Evolutionary conservation across 2,329 filamentous ascomycete genomes (phyloP).

Genomic region (Aspergillus sp.): DNA sequence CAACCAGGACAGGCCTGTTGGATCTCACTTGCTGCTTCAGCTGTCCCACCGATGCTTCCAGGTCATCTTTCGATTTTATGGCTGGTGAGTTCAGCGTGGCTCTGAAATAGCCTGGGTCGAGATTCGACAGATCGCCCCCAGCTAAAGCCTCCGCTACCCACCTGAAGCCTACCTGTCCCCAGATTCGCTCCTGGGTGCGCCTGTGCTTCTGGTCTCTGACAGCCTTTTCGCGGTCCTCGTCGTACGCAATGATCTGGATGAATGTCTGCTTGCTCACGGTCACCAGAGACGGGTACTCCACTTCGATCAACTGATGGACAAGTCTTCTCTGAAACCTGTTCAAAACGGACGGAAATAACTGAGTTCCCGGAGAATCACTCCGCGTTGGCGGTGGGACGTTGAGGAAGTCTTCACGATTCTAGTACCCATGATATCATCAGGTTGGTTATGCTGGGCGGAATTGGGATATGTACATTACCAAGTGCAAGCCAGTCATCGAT

Average conservation of each 20-base stretch:
- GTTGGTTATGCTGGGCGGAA: constrained; percentile 3
- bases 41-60: constrained; percentile 19
- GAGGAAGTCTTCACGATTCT: constrained; percentile 29
- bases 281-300: constrained; percentile 43
- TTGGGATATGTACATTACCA: constrained; percentile 12
- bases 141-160: constrained; percentile 40
- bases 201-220: constrained; percentile 20
- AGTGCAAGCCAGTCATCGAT: constrained; percentile 39
- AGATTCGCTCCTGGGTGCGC: constrained; percentile 18
- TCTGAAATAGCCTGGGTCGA: constrained; percentile 25
- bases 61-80: constrained; percentile 10
- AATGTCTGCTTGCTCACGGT: constrained; percentile 29
- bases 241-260: constrained; percentile 32
- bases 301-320: constrained; percentile 56
- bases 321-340: constrained; percentile 56
- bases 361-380: constrained; percentile 8
- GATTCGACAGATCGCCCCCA: constrained; percentile 31
- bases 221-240: constrained; percentile 26
- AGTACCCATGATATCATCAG: neutral
- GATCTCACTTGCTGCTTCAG: constrained; percentile 35
- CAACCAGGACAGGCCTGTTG: constrained; percentile 45
- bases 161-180: constrained; percentile 33
- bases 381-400: constrained; percentile 34
- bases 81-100: constrained; percentile 9
- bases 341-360: constrained; percentile 24